Percentiles rank a stretch among this genome's conserved stretches.
Conservation (phyloP, 495 filamentous ascomycete species). For the Parathielavia appendiculata region DNA sequence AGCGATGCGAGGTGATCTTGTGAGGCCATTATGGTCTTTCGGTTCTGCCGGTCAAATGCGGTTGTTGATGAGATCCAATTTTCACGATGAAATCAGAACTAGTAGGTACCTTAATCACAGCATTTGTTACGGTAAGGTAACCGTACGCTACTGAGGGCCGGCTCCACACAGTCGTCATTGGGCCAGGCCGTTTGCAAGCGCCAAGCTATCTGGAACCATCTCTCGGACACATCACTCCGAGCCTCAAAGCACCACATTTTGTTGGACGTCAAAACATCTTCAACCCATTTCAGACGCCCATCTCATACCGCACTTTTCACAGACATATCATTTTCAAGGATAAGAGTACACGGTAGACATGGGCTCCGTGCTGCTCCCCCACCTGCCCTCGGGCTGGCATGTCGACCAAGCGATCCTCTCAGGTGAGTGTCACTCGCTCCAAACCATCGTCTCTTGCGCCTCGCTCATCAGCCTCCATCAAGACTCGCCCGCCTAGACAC, state of each 20-base stretch:
- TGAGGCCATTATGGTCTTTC: constrained; percentile 25
- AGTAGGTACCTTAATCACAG: no score
- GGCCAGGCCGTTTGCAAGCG: no score
- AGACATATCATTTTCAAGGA: neutral
- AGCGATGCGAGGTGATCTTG: constrained; percentile 38
- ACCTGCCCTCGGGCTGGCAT: constrained; percentile 90
- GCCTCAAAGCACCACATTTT: neutral
- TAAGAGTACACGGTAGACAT: constrained; percentile 38
- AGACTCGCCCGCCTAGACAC: neutral
- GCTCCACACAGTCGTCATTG: no score
- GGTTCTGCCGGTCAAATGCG: neutral
- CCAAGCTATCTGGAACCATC: neutral
- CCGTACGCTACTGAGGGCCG: no score
- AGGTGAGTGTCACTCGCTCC: constrained; percentile 3
- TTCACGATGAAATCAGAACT: no score
- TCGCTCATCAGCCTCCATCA: constrained; percentile 3
- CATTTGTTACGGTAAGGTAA: no score
- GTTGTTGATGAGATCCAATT: neutral
- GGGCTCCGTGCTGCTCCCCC: constrained; percentile 91
- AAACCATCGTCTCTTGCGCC: neutral
- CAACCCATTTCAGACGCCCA: neutral
- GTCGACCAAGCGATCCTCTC: constrained; percentile 90
- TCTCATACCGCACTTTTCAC: neutral
- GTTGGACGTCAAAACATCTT: no score
- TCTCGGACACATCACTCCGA: neutral